These are phyloP conservation scores for Aspergillus funiculosus DNA, from an alignment of 495 filamentous ascomycete species.

Conservation along the genomic window DNA sequence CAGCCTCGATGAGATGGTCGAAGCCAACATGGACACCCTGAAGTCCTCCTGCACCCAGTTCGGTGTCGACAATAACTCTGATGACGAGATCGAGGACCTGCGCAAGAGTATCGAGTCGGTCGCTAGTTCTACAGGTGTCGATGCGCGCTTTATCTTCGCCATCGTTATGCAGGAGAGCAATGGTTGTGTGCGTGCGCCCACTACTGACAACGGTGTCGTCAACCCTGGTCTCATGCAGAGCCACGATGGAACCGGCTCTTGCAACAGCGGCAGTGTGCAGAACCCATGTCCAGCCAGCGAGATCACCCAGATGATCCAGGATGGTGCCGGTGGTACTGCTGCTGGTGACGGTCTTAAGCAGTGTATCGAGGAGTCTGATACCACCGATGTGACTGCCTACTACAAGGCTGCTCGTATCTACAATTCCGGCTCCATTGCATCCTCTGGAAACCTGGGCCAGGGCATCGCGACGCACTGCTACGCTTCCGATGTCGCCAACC, in stretches of 20 bases:
- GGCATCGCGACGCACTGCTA: constrained; percentile 53
- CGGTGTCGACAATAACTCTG: constrained; percentile 31
- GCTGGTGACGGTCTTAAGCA: constrained; percentile 41
- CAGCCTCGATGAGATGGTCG: constrained; percentile 22
- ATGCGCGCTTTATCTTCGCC: constrained; percentile 54
- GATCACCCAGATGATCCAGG: constrained; percentile 46
- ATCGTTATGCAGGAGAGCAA: constrained; percentile 55
- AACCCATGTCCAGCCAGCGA: constrained; percentile 41
- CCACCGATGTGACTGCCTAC: constrained; percentile 30
- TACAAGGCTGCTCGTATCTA: constrained; percentile 51
- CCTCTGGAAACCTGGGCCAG: constrained; percentile 41
- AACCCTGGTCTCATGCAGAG: constrained; percentile 55
- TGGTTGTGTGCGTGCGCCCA: constrained; percentile 51
- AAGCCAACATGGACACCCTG: constrained; percentile 39
- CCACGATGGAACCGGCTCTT: constrained; percentile 43
- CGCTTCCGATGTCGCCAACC: constrained; percentile 41
- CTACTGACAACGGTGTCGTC: constrained; percentile 39
- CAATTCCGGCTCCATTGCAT: constrained; percentile 50
- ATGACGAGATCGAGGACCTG: constrained; percentile 37
- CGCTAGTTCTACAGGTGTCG: constrained; percentile 34
- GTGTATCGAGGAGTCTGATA: constrained; percentile 27
- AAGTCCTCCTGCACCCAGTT: constrained; percentile 39
- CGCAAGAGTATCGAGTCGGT: constrained; percentile 36
- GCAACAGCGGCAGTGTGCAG: constrained; percentile 32
- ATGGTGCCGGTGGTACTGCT: constrained; percentile 17